These are phyloP conservation scores for Yarrowia keelungensis DNA, from an alignment of 805 yeast genomes.

Conservation along the genomic window DNA sequence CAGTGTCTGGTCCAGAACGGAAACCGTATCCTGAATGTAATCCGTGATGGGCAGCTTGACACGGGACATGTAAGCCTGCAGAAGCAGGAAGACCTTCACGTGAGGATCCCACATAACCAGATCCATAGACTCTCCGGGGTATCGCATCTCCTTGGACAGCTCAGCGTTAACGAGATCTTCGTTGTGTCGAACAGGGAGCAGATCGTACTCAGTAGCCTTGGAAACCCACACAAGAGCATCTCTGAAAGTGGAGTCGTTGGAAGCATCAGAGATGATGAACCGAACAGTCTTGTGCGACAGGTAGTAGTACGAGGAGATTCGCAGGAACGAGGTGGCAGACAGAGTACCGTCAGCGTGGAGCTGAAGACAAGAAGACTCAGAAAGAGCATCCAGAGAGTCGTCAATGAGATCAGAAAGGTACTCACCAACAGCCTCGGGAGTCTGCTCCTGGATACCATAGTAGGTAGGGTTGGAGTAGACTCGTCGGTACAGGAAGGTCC, in stretches of 20 bases:
- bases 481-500: constrained; percentile 77
- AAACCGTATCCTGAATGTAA: constrained; percentile 89
- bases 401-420: constrained; percentile 64
- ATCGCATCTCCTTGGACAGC: constrained; percentile 72
- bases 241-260: constrained; percentile 58
- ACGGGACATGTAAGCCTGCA: constrained; percentile 75
- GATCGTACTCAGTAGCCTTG: constrained; percentile 81
- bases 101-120: constrained; percentile 81
- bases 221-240: constrained; percentile 68
- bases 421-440: constrained; percentile 49
- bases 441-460: constrained; percentile 75
- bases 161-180: constrained; percentile 88
- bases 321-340: constrained; percentile 77
- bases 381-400: constrained; percentile 66
- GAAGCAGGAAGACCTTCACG: constrained; percentile 72
- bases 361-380: constrained; percentile 73
- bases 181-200: constrained; percentile 88
- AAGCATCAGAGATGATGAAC: constrained; percentile 63
- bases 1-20: constrained; percentile 91
- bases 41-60: constrained; percentile 91
- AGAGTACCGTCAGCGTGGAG: constrained; percentile 49
- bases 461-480: constrained; percentile 80
- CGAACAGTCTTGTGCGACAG: constrained; percentile 89
- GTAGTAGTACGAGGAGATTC: constrained; percentile 89
- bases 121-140: constrained; percentile 52